Percentiles rank a stretch among this genome's conserved stretches.
phyloP scores from a whole-genome alignment of 1,139 yeast species.

The Suhomyces anneliseae region DNA sequence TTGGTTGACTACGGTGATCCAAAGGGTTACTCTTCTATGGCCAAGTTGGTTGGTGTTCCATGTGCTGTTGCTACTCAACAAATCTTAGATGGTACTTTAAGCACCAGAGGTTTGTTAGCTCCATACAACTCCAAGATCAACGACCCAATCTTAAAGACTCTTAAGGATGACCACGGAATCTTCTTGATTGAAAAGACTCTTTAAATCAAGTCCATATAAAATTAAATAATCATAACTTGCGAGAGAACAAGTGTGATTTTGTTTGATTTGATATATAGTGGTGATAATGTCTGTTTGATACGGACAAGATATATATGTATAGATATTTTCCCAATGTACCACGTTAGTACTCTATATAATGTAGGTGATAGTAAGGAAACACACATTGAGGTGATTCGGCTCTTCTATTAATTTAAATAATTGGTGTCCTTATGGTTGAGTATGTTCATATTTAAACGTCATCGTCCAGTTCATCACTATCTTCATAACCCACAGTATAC shows the following conservation, averaged over 20 bases:
- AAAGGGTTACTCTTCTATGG: constrained; percentile 97
- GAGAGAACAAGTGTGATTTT: too few relatives aligned
- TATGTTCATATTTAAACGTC: too few relatives aligned
- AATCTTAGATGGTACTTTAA: constrained; percentile 79
- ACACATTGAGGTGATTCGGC: too few relatives aligned
- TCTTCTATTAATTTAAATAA: too few relatives aligned
- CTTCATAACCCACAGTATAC: constrained; percentile 60
- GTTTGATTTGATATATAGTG: too few relatives aligned
- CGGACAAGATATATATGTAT: too few relatives aligned
- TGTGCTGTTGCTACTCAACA: constrained; percentile 94
- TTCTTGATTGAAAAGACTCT: constrained; percentile 84
- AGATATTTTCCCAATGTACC: too few relatives aligned
- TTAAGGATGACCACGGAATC: constrained; percentile 87
- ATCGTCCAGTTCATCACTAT: constrained; percentile 36
- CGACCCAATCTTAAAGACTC: constrained; percentile 84
- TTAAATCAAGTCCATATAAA: constrained; percentile 7
- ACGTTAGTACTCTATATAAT: too few relatives aligned
- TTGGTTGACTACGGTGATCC: constrained; percentile 92
- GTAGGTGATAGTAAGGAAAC: too few relatives aligned
- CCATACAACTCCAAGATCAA: constrained; percentile 91
- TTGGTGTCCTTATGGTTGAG: too few relatives aligned
- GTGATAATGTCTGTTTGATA: too few relatives aligned
- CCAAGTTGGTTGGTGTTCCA: constrained; percentile 96
- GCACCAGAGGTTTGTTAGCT: constrained; percentile 74
- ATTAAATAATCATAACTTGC: too few relatives aligned